Percentiles rank a stretch among this genome's conserved stretches.
These are phyloP conservation scores for Tetracladium setigerum DNA, from an alignment of 495 filamentous ascomycete genomes.

Conservation along the genomic window DNA sequence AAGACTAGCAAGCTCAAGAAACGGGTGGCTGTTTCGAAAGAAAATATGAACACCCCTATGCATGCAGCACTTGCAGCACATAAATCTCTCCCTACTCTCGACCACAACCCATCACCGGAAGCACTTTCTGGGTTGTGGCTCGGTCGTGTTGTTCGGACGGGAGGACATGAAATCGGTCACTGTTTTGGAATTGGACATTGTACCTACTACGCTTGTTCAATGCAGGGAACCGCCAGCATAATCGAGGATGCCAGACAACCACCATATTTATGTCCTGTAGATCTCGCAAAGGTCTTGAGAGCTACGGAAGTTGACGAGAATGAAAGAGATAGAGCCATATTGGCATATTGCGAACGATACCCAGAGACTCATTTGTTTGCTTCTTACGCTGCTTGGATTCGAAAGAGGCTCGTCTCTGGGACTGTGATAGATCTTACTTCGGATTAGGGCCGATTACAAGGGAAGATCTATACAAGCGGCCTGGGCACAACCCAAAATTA, in stretches of 20 bases:
- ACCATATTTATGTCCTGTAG: constrained; percentile 59
- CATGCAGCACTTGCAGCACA: constrained; percentile 12
- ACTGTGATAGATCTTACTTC: too few relatives aligned
- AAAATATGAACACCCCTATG: constrained; percentile 1
- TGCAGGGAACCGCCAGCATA: constrained; percentile 56
- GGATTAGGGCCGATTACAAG: too few relatives aligned
- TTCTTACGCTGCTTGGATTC: constrained; percentile 32
- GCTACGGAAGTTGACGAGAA: constrained; percentile 30
- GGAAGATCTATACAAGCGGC: too few relatives aligned
- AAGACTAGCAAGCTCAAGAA: neutral
- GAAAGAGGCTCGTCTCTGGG: neutral
- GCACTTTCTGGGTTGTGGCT: constrained; percentile 42
- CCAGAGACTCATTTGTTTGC: constrained; percentile 31
- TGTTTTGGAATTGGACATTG: constrained; percentile 61
- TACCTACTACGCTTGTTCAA: constrained; percentile 60
- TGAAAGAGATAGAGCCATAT: constrained; percentile 35
- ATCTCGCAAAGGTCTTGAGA: constrained; percentile 44
- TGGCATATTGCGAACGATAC: constrained; percentile 36
- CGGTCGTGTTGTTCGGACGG: constrained; percentile 47
- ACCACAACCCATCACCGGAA: neutral
- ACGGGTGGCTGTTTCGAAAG: neutral
- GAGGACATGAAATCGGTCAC: constrained; percentile 57
- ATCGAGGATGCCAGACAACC: constrained; percentile 59
- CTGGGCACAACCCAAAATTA: too few relatives aligned
- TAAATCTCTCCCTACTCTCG: constrained; percentile 7